Evolutionary conservation across 1,284 basidiomycete genomes (phyloP).

Genomic region (Hymenochaete sp.): DNA sequence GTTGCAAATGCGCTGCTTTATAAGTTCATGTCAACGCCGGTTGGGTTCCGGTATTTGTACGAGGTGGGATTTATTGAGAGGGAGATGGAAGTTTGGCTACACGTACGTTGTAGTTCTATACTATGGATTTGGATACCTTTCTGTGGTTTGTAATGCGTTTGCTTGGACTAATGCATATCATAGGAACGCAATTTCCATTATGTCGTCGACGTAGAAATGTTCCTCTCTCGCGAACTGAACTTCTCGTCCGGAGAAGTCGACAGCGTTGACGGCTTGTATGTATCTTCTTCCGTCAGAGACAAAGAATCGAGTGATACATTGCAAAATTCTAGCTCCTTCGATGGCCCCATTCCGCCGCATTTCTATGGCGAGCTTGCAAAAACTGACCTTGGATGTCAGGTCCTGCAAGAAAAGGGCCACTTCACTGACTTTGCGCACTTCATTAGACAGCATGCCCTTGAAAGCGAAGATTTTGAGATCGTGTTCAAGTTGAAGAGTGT

Average conservation of each 20-base stretch:
- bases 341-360: constrained; percentile 86
- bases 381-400: constrained; percentile 87
- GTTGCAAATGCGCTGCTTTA: constrained; percentile 83
- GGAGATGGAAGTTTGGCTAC: constrained; percentile 94
- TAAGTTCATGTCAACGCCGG: constrained; percentile 93
- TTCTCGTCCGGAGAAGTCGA: constrained; percentile 67
- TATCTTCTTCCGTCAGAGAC: too few relatives aligned
- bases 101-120: constrained; percentile 41
- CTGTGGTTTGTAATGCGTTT: constrained; percentile 16
- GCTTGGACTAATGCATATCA: neutral
- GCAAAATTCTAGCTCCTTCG: constrained; percentile 60
- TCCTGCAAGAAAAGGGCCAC: constrained; percentile 84
- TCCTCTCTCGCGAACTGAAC: constrained; percentile 69
- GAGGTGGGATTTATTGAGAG: constrained; percentile 88
- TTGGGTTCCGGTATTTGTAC: constrained; percentile 88
- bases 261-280: too few relatives aligned
- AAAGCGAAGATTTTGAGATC: constrained; percentile 75
- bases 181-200: constrained; percentile 85
- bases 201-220: constrained; percentile 81
- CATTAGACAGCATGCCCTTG: constrained; percentile 80
- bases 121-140: constrained; percentile 1
- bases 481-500: constrained; percentile 90
- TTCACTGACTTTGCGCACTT: constrained; percentile 88
- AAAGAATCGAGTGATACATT: too few relatives aligned
- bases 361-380: constrained; percentile 98